Base-by-base conservation (phyloP, 768 basidiomycete species). In the Dacryopinax primogenitus region DNA sequence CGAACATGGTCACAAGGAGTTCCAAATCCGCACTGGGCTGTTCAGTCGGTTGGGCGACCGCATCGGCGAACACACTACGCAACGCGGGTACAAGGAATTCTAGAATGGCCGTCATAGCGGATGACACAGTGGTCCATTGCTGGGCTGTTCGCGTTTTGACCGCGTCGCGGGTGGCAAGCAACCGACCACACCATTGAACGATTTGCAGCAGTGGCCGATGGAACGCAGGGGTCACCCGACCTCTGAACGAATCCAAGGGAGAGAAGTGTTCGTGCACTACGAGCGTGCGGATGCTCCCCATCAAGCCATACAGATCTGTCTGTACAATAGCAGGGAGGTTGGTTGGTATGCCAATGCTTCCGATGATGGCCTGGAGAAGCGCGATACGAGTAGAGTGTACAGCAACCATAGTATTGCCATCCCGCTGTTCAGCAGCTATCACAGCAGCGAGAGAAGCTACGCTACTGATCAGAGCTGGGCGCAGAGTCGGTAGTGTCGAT, bases 341-440 rank as follows among this genome's bases (percentile, higher is more conserved):
- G 2, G 67, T 58, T 1, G 70, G 41, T 71, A 88, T 89, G 85
- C 90, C 88, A 0, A 83, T 84, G 2, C 88, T 80, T 69, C 96
- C 89, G n/a, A 92, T 77, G 62, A 94, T 73, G 0, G 86, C 81
- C 26, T 92, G 79, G 1, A 96, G 78, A 1, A 95, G 78, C 2
- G 83, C 80, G 26, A 97, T 76, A 33, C 91, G 80, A 26, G 86
- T 83, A 1, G 83, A 81, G 68, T 97, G 92, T 16, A 93, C 84
- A 0, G 82, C 81, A 0, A 86, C 80, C 84, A 93, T 88, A 82
- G 93, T 87, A 66, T 92, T 87, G 0, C 93, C 93, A 3, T 77
- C 79, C 34, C 91, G 82, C 37, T 75, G 78, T 74, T 94, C 93
- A 21, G 73, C 73, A 0, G 88, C 82, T 32, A 92, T 82, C 47